Percentiles rank a stretch among this genome's conserved stretches.
phyloP scores from a whole-genome alignment of 768 basidiomycete genomes.

The Naematelia aurantialba region DNA sequence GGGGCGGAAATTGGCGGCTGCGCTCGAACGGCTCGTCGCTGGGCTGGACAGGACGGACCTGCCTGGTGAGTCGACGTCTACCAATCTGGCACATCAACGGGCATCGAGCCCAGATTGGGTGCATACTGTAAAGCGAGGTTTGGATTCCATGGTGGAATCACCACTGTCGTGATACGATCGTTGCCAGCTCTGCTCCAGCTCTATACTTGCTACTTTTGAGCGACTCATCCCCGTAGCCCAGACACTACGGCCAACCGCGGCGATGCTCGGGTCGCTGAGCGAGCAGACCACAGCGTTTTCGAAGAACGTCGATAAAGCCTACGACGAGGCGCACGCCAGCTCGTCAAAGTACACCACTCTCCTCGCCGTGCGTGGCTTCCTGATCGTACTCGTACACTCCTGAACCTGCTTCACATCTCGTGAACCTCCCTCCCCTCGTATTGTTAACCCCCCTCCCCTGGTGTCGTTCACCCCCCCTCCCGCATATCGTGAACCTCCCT shows the following conservation, averaged over 20 bases:
- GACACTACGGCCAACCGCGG: slow-evolving; percentile 15
- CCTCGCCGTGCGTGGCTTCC: slow-evolving; percentile 12
- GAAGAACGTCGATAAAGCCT: slow-evolving; percentile 20
- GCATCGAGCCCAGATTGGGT: too few relatives aligned
- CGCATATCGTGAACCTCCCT: too few relatives aligned
- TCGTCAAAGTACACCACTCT: slow-evolving; percentile 20
- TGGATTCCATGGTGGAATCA: too few relatives aligned
- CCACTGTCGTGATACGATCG: too few relatives aligned
- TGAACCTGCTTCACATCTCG: too few relatives aligned
- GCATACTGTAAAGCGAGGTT: too few relatives aligned
- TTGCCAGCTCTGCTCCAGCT: too few relatives aligned
- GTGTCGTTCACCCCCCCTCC: too few relatives aligned
- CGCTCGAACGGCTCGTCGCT: slow-evolving; percentile 12
- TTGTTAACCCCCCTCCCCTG: too few relatives aligned
- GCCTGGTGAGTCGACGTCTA: slow-evolving; percentile 9
- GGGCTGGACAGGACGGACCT: slow-evolving; percentile 18
- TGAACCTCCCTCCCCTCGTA: too few relatives aligned
- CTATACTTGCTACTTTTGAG: too few relatives aligned
- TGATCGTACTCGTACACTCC: too few relatives aligned
- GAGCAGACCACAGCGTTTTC: slow-evolving; percentile 12
- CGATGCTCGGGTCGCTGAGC: slow-evolving; percentile 6
- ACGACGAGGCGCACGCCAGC: slow-evolving; percentile 20
- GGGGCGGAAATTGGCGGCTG: slow-evolving; percentile 16
- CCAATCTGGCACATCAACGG: neutral
- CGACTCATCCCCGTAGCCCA: slow-evolving; percentile 10